Evolutionary conservation across 768 basidiomycete genomes (phyloP), one percentile per base, ranked within the genome.

Genomic region (Rhizopogon vinicolor): DNA sequence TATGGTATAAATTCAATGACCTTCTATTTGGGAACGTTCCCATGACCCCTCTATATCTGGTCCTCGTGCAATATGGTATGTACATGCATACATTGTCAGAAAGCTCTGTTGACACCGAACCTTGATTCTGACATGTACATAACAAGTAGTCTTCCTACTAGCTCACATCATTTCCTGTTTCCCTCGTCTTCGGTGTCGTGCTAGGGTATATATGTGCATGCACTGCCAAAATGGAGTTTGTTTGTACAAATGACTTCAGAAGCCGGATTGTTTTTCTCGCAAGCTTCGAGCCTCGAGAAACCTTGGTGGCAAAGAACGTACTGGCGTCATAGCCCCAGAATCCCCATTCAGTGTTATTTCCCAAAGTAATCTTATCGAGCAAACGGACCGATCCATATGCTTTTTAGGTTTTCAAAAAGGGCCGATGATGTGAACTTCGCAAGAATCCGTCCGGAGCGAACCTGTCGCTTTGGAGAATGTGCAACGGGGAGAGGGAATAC

Each of bases 111-210:
- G 7, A 35, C 3, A 35, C 46, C 16, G 48, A 49, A 49, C 48
- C 9, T 49, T 49, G 48, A 49, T 49, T 49, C 9, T 37, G 48
- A 39, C 48, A 49, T 49, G 33, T 25, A 35, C 48, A 49, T 49
- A 49, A 10, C 19, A 37, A 49, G 48, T 25, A 49, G 22, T 49
- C 48, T 49, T 49, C 35, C 46, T 35, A 8, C 19, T 16, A 19
- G 33, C 33, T 37, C 33, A 22, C 33, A 35, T 22, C 33, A 48
- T 48, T 46, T 22, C 48, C 48, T 25, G 14, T 49, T 49, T 37
- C 35, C 14, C 9, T 3, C 19, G 1, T 22, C 48, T 37, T 22
- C 19, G 48, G 35, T 19, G 14, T 25, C 8, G 35, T 49, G 33
- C 35, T 28, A 44, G 44, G 44, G 16, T 44, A 44, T 16, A 44